Evolutionary conservation across 2,329 filamentous ascomycete species (phyloP).

Genomic region (Colletotrichum scovillei): DNA sequence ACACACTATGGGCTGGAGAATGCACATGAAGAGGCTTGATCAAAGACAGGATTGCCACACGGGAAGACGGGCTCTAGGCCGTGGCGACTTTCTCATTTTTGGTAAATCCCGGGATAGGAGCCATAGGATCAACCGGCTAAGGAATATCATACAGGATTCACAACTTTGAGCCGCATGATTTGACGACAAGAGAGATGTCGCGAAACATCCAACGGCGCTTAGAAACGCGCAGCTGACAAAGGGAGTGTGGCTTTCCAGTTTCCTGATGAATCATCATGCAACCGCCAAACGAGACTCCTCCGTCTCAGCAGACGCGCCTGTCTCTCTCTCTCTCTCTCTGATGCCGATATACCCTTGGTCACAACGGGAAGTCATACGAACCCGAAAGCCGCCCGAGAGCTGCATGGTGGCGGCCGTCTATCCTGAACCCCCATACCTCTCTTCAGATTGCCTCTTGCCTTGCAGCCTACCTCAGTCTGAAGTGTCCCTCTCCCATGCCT

Average conservation of each 20-base stretch:
- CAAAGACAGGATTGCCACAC: not conserved
- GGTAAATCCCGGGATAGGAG: not conserved
- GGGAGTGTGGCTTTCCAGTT: too few species aligned
- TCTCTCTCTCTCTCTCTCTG: not conserved
- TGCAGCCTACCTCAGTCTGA: conserved; percentile 23
- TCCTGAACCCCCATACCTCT: not conserved
- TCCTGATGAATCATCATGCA: conserved; percentile 15
- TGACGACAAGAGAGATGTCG: not conserved
- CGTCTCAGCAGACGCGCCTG: not conserved
- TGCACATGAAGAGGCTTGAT: not conserved
- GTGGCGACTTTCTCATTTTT: not conserved
- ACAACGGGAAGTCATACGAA: conserved; percentile 13
- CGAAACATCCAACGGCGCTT: not conserved
- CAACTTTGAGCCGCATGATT: not conserved
- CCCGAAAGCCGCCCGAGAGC: conserved; percentile 29
- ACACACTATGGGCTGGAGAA: not conserved
- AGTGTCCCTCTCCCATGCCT: not conserved
- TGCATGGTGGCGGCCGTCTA: conserved; percentile 23
- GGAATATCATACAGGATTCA: not conserved
- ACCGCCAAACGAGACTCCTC: not conserved
- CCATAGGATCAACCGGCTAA: not conserved
- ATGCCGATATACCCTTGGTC: conserved; percentile 21
- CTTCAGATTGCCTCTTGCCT: conserved; percentile 7
- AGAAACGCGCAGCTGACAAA: not conserved
- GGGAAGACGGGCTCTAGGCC: not conserved